Evolutionary conservation across 1,284 basidiomycete genomes (phyloP).

Genomic region (Mycena citricolor): DNA sequence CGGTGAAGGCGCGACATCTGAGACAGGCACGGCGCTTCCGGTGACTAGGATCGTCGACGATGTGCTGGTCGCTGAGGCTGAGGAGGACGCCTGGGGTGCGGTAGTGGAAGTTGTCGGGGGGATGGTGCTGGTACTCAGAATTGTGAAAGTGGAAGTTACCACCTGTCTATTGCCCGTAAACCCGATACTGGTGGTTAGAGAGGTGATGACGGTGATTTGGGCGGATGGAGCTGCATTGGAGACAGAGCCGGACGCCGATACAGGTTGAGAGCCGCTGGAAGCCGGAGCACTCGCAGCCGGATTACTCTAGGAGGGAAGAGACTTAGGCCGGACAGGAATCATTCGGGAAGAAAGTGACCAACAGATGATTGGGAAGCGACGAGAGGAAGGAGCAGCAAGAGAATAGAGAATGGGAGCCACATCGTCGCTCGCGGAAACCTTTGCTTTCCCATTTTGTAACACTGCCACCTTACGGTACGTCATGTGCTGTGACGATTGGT

Average conservation of each 20-base stretch:
- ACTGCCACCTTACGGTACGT: not conserved
- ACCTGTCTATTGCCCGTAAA: slow-evolving; percentile 37
- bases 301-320: not conserved
- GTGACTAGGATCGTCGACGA: slow-evolving; percentile 51
- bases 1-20: slow-evolving; percentile 18
- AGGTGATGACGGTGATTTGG: slow-evolving; percentile 35
- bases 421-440: slow-evolving; percentile 7
- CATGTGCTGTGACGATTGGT: not conserved
- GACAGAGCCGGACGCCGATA: slow-evolving; percentile 1
- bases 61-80: slow-evolving; percentile 36
- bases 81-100: slow-evolving; percentile 24
- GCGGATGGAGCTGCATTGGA: slow-evolving; percentile 24
- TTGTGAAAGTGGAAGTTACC: slow-evolving; percentile 39
- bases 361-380: slow-evolving; percentile 33
- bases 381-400: slow-evolving; percentile 31
- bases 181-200: slow-evolving; percentile 33
- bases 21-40: slow-evolving; percentile 46
- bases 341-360: slow-evolving; percentile 26
- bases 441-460: not conserved
- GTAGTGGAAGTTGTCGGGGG: slow-evolving; percentile 9
- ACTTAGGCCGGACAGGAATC: slow-evolving; percentile 26
- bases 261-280: not conserved
- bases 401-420: slow-evolving; percentile 7
- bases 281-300: not conserved
- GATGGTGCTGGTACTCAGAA: slow-evolving; percentile 44